Evolutionary conservation across 1,139 yeast species (phyloP).

Genomic region (Suhomyces anneliseae): DNA sequence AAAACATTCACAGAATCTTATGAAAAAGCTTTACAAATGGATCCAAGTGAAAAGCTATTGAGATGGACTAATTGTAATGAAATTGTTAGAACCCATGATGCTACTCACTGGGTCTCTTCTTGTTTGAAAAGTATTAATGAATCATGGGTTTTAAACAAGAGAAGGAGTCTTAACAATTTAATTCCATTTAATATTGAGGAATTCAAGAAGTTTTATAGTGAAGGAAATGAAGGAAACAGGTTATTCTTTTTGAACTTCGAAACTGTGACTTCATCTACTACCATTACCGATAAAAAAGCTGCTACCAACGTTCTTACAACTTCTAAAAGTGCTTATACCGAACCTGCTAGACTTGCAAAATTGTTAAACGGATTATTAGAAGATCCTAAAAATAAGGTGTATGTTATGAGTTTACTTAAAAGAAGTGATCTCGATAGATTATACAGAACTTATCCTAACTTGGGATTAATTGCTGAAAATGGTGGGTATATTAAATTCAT

Average conservation of each 20-base stretch:
- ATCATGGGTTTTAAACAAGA: conserved; percentile 63
- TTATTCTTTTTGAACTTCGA: conserved; percentile 59
- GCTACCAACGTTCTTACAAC: conserved; percentile 14
- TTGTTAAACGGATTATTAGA: conserved; percentile 50
- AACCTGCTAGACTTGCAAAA: conserved; percentile 50
- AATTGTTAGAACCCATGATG: conserved; percentile 64
- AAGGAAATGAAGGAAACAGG: conserved; percentile 36
- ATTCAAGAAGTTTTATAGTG: conserved; percentile 39
- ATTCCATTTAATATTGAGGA: conserved; percentile 27
- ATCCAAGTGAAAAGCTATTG: conserved; percentile 50
- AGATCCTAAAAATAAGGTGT: conserved; percentile 61
- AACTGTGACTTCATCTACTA: conserved; percentile 32
- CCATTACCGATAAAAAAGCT: conserved; percentile 17
- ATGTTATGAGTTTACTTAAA: conserved; percentile 65
- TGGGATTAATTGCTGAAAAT: conserved; percentile 87
- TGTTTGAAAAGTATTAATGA: conserved; percentile 56
- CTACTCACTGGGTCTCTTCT: conserved; percentile 68
- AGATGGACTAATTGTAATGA: conserved; percentile 66
- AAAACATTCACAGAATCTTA: conserved; percentile 64
- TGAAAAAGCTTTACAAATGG: conserved; percentile 63
- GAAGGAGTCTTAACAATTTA: conserved; percentile 26
- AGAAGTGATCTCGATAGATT: conserved; percentile 64
- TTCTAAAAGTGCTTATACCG: conserved; percentile 33
- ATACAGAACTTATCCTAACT: conserved; percentile 63
- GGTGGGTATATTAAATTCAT: conserved; percentile 73